Base-by-base conservation (phyloP, 1,139 yeast species). In the Candida labiduridarum region DNA sequence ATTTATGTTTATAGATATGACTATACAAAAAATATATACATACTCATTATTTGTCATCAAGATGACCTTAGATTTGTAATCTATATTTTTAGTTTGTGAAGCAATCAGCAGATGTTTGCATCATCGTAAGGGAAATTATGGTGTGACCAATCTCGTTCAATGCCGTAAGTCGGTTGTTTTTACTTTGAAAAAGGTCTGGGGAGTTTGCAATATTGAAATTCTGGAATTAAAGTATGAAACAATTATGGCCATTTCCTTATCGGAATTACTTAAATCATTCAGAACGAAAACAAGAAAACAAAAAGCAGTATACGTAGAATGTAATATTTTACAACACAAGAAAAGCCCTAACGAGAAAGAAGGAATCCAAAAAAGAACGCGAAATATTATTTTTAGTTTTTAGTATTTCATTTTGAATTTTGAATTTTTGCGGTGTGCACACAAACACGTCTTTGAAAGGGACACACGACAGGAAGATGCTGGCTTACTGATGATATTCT, bases 1-100 rank as follows among this genome's bases (percentile, higher is more conserved):
- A 27, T 27, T 29, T 29, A 41, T 41, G 44, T 27, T 41, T 41
- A 41, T 41, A 41, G 44, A 41, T 41, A 29, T 30, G 44, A 31
- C 35, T 30, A 41, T 41, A 41, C 35, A 41, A 41, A 41, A 30
- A 41, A 41, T 16, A 41, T 16, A 35, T 8, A 15, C 8, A 35
- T 15, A 35, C 14, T 35, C 4, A 10, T 35, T 9, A 11, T 18
- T 9, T 12, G 8, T 36, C 27, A n/a, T 8, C 41, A 34, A 14
- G 9, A 34, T 34, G 3, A 10, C 6, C 29, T 10, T 11, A 18
- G 41, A 39, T 39, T 39, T 22, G 30, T 39, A 39, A 39, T 22
- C 41, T 4, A 25, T 25, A 25, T 25, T 25, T 25, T 6, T 9
- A 25, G 8, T 8, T 2, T 25, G 9, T 25, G 6, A 25, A 9